Evolutionary conservation across 768 basidiomycete species (phyloP).

Genomic region (Tubosaeta brunneosetosa): DNA sequence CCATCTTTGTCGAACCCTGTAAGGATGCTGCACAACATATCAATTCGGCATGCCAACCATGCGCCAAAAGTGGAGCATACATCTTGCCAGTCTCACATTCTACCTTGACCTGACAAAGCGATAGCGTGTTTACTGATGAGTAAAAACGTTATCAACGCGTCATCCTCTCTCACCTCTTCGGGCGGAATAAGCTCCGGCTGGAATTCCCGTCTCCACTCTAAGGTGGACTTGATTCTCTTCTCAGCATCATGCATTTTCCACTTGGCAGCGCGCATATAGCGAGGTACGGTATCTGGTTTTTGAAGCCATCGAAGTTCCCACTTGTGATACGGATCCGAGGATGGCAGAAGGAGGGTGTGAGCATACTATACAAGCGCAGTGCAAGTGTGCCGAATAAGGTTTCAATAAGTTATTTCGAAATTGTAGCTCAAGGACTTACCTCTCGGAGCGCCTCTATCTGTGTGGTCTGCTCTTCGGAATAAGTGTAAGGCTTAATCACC

Average conservation of each 20-base stretch:
- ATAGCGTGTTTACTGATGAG: not conserved
- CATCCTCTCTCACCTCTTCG: conserved; percentile 48
- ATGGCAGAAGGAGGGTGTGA: conserved; percentile 55
- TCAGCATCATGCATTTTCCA: conserved; percentile 77
- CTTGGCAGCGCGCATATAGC: conserved; percentile 84
- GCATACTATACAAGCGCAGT: conserved; percentile 50
- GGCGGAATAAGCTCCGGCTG: conserved; percentile 82
- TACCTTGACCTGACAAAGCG: conserved; percentile 47
- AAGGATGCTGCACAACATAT: conserved; percentile 49
- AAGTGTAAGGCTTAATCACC: conserved; percentile 51
- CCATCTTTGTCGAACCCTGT: conserved; percentile 85
- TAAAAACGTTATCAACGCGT: not conserved
- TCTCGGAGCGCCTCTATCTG: conserved; percentile 59
- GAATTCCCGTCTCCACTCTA: conserved; percentile 83
- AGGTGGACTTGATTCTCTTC: conserved; percentile 68
- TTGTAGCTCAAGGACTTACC: conserved; percentile 34
- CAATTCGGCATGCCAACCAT: not conserved
- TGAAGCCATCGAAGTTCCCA: conserved; percentile 80
- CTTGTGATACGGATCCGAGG: conserved; percentile 62
- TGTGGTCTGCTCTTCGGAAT: conserved; percentile 57
- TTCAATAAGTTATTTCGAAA: not conserved
- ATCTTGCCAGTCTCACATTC: conserved; percentile 88
- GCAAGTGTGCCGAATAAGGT: not conserved
- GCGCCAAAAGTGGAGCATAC: conserved; percentile 37
- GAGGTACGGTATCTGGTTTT: conserved; percentile 55